phyloP scores from a whole-genome alignment of 148 eudicot genomes.

The Fallopia convolvulus region DNA sequence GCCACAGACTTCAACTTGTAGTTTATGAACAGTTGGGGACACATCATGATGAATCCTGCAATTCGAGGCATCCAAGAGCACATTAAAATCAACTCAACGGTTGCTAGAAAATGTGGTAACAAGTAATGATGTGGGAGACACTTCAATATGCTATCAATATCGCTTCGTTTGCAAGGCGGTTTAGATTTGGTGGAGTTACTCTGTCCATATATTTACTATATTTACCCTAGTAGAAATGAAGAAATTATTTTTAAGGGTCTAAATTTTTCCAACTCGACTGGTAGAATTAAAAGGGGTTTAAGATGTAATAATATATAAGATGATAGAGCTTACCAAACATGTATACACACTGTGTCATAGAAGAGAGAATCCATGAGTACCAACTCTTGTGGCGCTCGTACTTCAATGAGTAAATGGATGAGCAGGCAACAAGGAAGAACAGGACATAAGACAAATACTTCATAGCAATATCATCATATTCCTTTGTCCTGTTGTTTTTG shows the following conservation, averaged over 20 bases:
- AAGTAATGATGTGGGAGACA: neutral
- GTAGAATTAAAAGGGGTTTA: neutral
- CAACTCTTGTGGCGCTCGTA: constrained; percentile 95
- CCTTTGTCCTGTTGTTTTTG: constrained; percentile 87
- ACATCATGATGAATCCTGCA: constrained; percentile 95
- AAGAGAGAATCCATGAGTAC: constrained; percentile 97
- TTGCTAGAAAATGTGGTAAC: neutral
- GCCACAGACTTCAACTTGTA: constrained; percentile 95
- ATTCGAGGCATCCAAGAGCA: neutral
- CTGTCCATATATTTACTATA: too few species aligned
- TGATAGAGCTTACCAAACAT: constrained; percentile 73
- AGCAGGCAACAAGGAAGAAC: constrained; percentile 72
- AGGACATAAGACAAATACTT: constrained; percentile 86
- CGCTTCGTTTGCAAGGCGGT: neutral
- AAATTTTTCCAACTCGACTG: too few species aligned
- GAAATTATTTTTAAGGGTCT: too few species aligned
- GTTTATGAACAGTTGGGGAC: constrained; percentile 96
- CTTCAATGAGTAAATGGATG: constrained; percentile 79
- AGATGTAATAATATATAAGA: neutral
- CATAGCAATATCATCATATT: constrained; percentile 98
- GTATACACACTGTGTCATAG: constrained; percentile 93
- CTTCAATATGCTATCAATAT: neutral
- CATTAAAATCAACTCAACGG: neutral
- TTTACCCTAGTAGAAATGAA: too few species aligned
- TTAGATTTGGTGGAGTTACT: too few species aligned